Evolutionary conservation across 306 rosid genomes (phyloP), one percentile per base, ranked within the genome.

Genomic region (Erythrophleum fordii): DNA sequence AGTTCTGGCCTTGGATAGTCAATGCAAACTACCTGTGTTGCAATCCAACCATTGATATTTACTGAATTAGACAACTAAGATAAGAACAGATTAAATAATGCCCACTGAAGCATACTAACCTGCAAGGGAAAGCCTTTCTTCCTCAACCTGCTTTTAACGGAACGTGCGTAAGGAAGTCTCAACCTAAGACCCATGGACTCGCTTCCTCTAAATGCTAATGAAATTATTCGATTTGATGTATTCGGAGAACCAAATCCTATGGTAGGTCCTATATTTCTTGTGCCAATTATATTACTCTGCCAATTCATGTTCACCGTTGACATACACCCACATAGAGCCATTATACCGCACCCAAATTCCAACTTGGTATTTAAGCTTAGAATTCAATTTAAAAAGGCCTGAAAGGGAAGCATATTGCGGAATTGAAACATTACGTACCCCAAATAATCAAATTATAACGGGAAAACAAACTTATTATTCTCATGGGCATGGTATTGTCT

Each of bases 1-100:
- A 95, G 88, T 79, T 88, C 93, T 0, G 99, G 99, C 55, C 99
- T 88, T 5, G 99, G 99, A 75, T 87, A 95, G 58, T 95, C 99
- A 48, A 88, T n/a, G 46, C 96, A 95, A 82, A 91, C 93, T 5
- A 95, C 93, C 83, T 91, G 79, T 22, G 44, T 25, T 48, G 58
- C 56, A 48, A 70, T 13, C 39, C 59, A 45, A 62, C 35, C 39
- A 49, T 73, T 35, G 48, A 75, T 46, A 35, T 72, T 74, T 69
- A 46, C 26, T 5, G 13, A 60, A 39, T 26, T 20, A 70, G 25
- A 72, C 49, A 69, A 79, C 73, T 25, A 23, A 22, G 12, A 18
- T 46, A 76, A 26, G 49, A 69, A 46, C 11, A 56, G 25, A 28
- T 12, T 25, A 25, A 34, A 22, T 16, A 71, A 46, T 49, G 22